Evolutionary conservation across 139 green algal genomes (phyloP).

Genomic region (Coelastrella sp.): DNA sequence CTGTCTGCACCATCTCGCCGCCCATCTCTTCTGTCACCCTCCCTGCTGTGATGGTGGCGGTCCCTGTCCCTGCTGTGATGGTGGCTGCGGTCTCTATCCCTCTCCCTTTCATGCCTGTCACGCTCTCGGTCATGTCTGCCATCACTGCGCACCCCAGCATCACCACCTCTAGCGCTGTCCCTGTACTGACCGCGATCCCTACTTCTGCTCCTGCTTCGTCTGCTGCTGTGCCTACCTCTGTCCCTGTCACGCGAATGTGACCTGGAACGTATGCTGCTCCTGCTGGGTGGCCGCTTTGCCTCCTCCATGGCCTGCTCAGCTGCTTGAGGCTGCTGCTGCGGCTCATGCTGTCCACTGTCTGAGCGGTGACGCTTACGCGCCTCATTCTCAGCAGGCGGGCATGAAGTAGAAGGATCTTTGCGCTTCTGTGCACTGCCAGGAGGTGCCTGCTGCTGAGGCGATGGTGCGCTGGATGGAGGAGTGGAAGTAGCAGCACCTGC

Average conservation of each 20-base stretch:
- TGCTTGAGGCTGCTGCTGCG: not conserved
- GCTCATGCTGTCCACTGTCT: not conserved
- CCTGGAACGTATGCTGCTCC: not conserved
- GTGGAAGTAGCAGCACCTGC: constrained; percentile 4
- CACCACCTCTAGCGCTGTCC: not conserved
- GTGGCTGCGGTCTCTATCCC: constrained; percentile 5
- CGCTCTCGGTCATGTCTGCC: constrained; percentile 29
- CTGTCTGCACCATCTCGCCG: not conserved
- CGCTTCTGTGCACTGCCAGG: constrained; percentile 33
- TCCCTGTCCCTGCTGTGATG: not conserved
- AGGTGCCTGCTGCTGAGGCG: not conserved
- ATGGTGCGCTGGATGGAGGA: not conserved
- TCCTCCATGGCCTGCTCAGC: not conserved
- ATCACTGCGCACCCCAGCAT: not conserved
- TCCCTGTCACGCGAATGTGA: constrained; percentile 24
- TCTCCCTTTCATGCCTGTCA: constrained; percentile 12
- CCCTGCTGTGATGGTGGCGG: not conserved
- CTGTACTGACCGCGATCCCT: not conserved
- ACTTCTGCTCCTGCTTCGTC: not conserved
- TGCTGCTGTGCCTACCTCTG: not conserved
- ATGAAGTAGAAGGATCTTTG: not conserved
- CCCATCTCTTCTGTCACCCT: not conserved
- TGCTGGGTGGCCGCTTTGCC: not conserved
- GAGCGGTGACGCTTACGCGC: constrained; percentile 23
- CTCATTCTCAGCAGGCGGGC: not conserved